Conservation (phyloP, 1,284 basidiomycete genomes). For the Ceratobasidium sp. region DNA sequence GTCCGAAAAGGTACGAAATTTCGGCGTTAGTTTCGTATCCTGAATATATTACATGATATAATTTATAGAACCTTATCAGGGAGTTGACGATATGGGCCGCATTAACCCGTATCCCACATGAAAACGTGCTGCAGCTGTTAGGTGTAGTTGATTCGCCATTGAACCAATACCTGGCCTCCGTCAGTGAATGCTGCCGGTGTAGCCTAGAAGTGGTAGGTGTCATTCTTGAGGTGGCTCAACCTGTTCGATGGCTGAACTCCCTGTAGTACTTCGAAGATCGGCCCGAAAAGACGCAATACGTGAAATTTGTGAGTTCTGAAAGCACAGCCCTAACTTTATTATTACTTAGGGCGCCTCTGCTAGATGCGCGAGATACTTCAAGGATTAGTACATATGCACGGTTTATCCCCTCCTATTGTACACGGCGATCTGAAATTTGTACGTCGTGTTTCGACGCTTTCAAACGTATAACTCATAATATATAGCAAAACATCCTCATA, state of each 20-base stretch:
- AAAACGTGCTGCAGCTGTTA: constrained; percentile 7
- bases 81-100: constrained; percentile 20
- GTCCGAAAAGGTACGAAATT: not conserved
- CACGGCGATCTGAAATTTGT: constrained; percentile 23
- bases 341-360: too few relatives aligned
- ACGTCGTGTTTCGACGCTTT: not conserved
- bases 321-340: too few relatives aligned
- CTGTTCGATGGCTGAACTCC: not conserved
- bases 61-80: constrained; percentile 4
- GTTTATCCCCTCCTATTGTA: constrained; percentile 5
- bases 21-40: not conserved
- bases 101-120: not conserved
- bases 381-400: constrained; percentile 15
- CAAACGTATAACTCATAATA: too few relatives aligned
- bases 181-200: constrained; percentile 15
- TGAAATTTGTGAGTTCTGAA: too few relatives aligned
- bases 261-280: not conserved
- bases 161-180: not conserved
- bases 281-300: too few relatives aligned
- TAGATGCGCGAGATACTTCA: not conserved
- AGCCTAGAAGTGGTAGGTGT: constrained; percentile 3
- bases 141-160: not conserved
- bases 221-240: not conserved
- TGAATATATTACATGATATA: not conserved
- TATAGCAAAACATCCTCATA: constrained; percentile 1